Evolutionary conservation across 176 grass and related monocot genomes (phyloP), one percentile per base, ranked within the genome.

Genomic region (Carex pumila): DNA sequence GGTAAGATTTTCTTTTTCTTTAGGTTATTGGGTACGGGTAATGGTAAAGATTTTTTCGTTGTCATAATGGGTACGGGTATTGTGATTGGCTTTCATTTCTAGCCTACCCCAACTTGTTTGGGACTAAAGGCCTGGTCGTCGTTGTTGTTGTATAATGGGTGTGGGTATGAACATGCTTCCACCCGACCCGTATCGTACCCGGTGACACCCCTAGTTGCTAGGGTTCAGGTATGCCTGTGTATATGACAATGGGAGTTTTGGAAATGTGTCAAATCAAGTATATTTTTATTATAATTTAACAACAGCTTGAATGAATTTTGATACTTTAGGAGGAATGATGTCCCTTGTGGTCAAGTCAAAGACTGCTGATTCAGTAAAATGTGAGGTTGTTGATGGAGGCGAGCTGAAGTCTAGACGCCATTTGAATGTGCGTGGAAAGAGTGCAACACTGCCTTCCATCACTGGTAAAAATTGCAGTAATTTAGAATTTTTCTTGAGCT

Each of bases 371-470:
- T 99, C 93, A 45, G 96, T 99, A 49, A 99, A 90, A 89, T 99
- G 93, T 79, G 91, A 99, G 91, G 93, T 95, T 66, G 72, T 99
- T 89, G 96, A 99, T 64, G 93, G 96, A 80, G 96, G 96, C 82
- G 96, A 99, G 93, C 81, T 99, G 59, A 99, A 99, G 77, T 99
- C 96, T 14, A 92, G 96, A 75, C 91, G 93, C 18, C 96, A 99
- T 88, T 71, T 99, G 54, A 99, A 99, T 10, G 96, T 99, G 21
- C 93, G 96, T 84, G 96, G 96, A 89, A 99, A 99, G 85, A 99
- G 96, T 79, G 96, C 96, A 71, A 99, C 93, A 81, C 87, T 99
- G 70, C 96, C 96, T 81, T 99, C 96, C 71, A 99, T 99, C 72
- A 98, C 95, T 5, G 95, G 95, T 98, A 85, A 91, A 91, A 85